phyloP scores from a whole-genome alignment of 2,329 filamentous ascomycete species.

The Diplodia mutila region DNA sequence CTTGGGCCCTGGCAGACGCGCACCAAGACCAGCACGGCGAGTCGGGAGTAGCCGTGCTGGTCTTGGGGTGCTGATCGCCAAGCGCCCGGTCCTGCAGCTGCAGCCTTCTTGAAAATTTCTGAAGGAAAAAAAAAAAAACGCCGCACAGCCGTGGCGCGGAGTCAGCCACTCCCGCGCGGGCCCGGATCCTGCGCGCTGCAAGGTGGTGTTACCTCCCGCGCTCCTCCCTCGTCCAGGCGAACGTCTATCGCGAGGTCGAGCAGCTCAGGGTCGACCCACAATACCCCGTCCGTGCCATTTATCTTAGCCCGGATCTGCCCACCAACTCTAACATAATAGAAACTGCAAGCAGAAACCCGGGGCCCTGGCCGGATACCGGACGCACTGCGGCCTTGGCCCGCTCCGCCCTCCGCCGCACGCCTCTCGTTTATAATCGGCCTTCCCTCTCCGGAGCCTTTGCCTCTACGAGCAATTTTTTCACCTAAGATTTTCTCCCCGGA shows the following conservation, averaged over 20 bases:
- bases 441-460: not conserved
- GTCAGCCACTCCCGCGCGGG: slow-evolving; percentile 5
- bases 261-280: slow-evolving; percentile 7
- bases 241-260: not conserved
- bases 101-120: not conserved
- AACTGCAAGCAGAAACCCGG: slow-evolving; percentile 9
- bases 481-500: slow-evolving; percentile 2
- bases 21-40: slow-evolving; percentile 7
- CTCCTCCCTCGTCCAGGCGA: not conserved
- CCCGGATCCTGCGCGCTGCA: not conserved
- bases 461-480: not conserved
- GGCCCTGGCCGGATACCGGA: slow-evolving; percentile 5
- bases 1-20: slow-evolving; percentile 7
- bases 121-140: not conserved
- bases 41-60: not conserved
- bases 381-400: slow-evolving; percentile 15
- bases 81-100: not conserved
- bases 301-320: slow-evolving; percentile 10
- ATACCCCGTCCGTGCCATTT: slow-evolving; percentile 17
- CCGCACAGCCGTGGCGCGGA: not conserved
- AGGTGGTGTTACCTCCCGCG: not conserved
- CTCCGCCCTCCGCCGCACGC: slow-evolving; percentile 2
- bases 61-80: not conserved
- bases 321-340: slow-evolving; percentile 23
- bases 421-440: slow-evolving; percentile 8